Base-by-base conservation (phyloP, 805 yeast genomes). In the Zygosaccharomyces bailii region DNA sequence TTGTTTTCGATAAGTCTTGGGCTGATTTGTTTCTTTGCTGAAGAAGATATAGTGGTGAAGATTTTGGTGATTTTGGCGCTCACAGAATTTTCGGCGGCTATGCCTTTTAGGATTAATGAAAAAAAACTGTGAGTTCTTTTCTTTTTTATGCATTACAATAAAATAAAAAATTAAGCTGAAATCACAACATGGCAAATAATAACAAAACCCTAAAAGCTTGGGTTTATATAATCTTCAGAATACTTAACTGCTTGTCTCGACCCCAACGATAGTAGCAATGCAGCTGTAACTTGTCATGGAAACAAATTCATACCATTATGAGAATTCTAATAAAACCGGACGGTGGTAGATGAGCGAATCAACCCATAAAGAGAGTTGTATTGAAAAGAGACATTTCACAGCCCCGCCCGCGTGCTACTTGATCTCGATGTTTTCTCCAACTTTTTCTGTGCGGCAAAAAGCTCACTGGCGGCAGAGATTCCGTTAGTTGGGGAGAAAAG, bases 81-180 rank as follows among this genome's bases (percentile, higher is more conserved):
- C 11, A 25, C 3, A 25, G 31, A 25, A 9, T 23, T 19, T 37
- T 21, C 32, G 33, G 40, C 40, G 40, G 40, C 40, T 37, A 37
- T 10, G 17, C 23, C 33, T 25, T 23, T 19, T 14, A 30, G 18
- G n/a, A n/a, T n/a, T n/a, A n/a, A n/a, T n/a, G 27, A 34, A 19
- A 21, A 33, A 9, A 23, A 13, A 35, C n/a, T n/a, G n/a, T n/a
- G n/a, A n/a, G n/a, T n/a, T 5, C n/a, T 2, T 16, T 35, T 35
- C 31, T 13, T 7, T 6, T 23, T 20, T n/a, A n/a, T n/a, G n/a
- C n/a, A n/a, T n/a, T n/a, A n/a, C n/a, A n/a, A n/a, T n/a, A n/a
- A n/a, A n/a, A n/a, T n/a, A n/a, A n/a, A n/a, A n/a, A n/a, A n/a
- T n/a, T n/a, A n/a, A n/a, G 18, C 11, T 8, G 24, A 21, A 35